These are phyloP conservation scores for Fusarium foetens DNA, from an alignment of 2,329 filamentous ascomycete species.

Conservation along the genomic window DNA sequence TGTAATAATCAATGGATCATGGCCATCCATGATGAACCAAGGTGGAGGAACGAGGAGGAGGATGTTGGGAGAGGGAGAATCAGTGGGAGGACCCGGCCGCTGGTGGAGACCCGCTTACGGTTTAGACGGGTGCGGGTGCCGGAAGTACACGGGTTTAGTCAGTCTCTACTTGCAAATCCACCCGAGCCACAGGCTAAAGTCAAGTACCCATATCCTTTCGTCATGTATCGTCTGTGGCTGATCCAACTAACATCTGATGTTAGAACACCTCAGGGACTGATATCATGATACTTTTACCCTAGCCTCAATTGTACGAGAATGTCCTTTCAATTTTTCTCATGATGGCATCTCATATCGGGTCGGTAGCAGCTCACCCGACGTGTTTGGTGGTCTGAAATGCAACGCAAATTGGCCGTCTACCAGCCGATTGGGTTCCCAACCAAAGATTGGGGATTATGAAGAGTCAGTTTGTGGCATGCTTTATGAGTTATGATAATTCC, in stretches of 20 bases:
- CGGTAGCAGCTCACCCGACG: constrained; percentile 24
- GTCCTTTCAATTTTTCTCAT: constrained; percentile 24
- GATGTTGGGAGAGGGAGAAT: neutral
- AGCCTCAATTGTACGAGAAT: constrained; percentile 28
- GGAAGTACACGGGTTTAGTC: constrained; percentile 24
- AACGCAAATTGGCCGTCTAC: constrained; percentile 31
- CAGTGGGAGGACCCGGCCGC: constrained; percentile 34
- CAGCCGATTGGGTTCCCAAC: constrained; percentile 35
- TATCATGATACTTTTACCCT: constrained; percentile 43
- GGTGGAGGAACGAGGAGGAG: neutral
- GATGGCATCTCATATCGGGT: constrained; percentile 5
- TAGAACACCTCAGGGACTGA: constrained; percentile 25
- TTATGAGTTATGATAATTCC: constrained; percentile 33
- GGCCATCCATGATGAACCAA: neutral
- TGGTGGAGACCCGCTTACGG: constrained; percentile 35
- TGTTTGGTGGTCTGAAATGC: constrained; percentile 32
- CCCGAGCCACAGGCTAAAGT: too few relatives aligned
- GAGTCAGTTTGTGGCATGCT: constrained; percentile 24
- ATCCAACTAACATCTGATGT: constrained; percentile 41
- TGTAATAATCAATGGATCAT: neutral
- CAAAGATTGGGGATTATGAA: constrained; percentile 4
- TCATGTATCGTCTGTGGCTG: constrained; percentile 17
- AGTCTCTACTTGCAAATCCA: constrained; percentile 9
- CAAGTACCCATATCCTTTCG: neutral
- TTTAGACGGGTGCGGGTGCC: constrained; percentile 35